Base-by-base conservation (phyloP, 2,329 filamentous ascomycete genomes). In the Teratosphaeria destructans region DNA sequence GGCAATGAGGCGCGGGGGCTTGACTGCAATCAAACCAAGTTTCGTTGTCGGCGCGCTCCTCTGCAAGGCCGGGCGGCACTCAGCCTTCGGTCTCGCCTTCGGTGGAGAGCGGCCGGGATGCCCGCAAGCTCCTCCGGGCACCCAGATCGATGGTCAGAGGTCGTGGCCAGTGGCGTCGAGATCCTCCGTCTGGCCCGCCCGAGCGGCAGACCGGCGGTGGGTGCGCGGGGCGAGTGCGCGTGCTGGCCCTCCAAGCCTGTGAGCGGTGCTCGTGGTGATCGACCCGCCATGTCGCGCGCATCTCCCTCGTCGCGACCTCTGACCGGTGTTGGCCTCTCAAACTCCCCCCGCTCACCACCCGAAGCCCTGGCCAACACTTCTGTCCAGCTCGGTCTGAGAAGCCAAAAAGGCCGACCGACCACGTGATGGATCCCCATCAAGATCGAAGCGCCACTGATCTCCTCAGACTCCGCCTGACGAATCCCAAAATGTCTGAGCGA, bases 401-500 rank as follows among this genome's bases (percentile, higher is more conserved):
- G 12, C 37, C 11, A 43, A 39, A 39, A 47, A 49, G 19, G 16
- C 43, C 19, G 43, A 10, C 14, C 43, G 19, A 49, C n/a, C 43
- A 23, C 19, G 43, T 49, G 43, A 47, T n/a, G 16, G 3, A 43
- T 5, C 11, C 43, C 19, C 8, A n/a, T 16, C 43, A 1, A 49
- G 16, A 10, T 19, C 8, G 3, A 2, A 3, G 23, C 6, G 43
- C 19, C 43, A 26, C 7, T 19, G 43, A 49, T 49, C 5, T 19
- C 16, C 11, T 19, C 19, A 23, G 8, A 19, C 23, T 23, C 8
- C 2, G n/a, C 16, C n/a, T n/a, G 19, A 49, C 19, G 5, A 3
- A 39, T 23, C 19, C 23, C 16, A 23, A 49, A 16, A 84, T 78
- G 83, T 84, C 80, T 68, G 82, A 80, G 71, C 79, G 82, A 63